phyloP scores from a whole-genome alignment of 2,329 filamentous ascomycete species.

The Claviceps sp. region DNA sequence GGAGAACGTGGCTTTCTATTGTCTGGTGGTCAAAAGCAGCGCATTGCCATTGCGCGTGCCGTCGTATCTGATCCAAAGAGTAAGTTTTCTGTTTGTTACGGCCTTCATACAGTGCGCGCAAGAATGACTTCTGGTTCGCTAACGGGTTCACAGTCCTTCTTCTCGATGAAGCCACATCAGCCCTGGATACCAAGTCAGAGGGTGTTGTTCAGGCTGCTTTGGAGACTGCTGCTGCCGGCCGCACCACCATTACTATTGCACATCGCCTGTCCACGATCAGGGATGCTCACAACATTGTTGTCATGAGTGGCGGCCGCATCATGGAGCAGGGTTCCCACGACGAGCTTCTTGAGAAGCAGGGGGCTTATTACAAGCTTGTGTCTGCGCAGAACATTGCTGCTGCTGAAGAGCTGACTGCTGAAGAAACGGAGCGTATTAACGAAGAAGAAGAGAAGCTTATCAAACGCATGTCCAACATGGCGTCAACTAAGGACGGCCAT shows the following conservation, averaged over 20 bases:
- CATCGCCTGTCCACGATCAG: constrained; percentile 91
- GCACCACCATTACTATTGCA: constrained; percentile 92
- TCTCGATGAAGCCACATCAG: constrained; percentile 88
- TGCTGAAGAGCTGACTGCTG: constrained; percentile 37
- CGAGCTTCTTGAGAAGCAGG: constrained; percentile 53
- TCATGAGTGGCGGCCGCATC: constrained; percentile 75
- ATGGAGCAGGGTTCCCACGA: constrained; percentile 87
- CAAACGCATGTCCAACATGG: constrained; percentile 24
- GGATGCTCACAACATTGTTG: constrained; percentile 89
- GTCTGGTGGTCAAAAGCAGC: constrained; percentile 91
- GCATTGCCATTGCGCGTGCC: constrained; percentile 85
- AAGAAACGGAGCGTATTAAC: constrained; percentile 38
- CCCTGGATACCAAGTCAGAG: constrained; percentile 88
- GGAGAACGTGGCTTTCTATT: constrained; percentile 87
- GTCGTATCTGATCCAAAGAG: constrained; percentile 81
- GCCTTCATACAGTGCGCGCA: background rate
- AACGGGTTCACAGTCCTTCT: constrained; percentile 48
- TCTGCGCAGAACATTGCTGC: constrained; percentile 72
- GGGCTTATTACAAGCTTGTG: constrained; percentile 74
- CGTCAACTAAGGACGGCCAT: constrained; percentile 24
- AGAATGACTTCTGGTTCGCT: background rate
- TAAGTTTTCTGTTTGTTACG: constrained; percentile 15
- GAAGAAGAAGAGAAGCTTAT: constrained; percentile 37
- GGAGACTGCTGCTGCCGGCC: constrained; percentile 69
- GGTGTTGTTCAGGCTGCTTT: constrained; percentile 87